A percentile compares a stretch with the other conserved stretches of the same genome.
These are phyloP conservation scores for Eustoma russellianum DNA, from an alignment of 257 asterid species.

Conservation along the genomic window DNA sequence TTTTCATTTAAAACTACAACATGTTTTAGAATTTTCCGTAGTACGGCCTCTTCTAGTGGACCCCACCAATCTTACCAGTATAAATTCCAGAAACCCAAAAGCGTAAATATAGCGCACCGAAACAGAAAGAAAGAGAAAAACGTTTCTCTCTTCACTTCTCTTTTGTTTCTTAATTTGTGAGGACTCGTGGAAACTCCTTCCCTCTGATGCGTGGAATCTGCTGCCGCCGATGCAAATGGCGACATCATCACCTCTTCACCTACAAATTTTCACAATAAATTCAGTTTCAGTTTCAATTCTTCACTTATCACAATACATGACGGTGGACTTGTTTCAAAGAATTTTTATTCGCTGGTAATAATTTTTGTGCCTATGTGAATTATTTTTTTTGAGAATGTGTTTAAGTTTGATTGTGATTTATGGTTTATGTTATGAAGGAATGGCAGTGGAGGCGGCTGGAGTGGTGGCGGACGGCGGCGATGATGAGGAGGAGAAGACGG, in stretches of 20 bases:
- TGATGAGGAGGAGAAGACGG: constrained; percentile 16
- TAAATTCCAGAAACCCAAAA: too few species aligned
- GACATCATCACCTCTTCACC: constrained; percentile 26
- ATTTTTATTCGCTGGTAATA: neutral
- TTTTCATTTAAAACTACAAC: too few species aligned
- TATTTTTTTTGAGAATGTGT: neutral
- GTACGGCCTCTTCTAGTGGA: too few species aligned
- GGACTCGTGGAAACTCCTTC: constrained; percentile 44
- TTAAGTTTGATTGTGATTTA: constrained; percentile 1
- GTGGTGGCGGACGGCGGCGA: constrained; percentile 61
- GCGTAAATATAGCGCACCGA: too few species aligned
- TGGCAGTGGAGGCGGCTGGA: constrained; percentile 62
- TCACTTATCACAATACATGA: constrained; percentile 10
- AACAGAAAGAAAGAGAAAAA: too few species aligned
- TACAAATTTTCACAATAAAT: neutral
- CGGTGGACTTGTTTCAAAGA: neutral
- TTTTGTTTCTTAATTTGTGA: neutral
- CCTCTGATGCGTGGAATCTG: constrained; percentile 54
- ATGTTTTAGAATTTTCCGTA: too few species aligned
- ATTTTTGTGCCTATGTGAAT: neutral
- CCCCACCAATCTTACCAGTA: too few species aligned
- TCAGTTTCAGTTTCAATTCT: constrained; percentile 8
- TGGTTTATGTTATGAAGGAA: constrained; percentile 14
- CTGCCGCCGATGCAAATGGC: constrained; percentile 37
- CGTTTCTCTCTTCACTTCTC: too few species aligned